Conservation (phyloP, 23 red algal genomes). For the Gracilaria domingensis region DNA sequence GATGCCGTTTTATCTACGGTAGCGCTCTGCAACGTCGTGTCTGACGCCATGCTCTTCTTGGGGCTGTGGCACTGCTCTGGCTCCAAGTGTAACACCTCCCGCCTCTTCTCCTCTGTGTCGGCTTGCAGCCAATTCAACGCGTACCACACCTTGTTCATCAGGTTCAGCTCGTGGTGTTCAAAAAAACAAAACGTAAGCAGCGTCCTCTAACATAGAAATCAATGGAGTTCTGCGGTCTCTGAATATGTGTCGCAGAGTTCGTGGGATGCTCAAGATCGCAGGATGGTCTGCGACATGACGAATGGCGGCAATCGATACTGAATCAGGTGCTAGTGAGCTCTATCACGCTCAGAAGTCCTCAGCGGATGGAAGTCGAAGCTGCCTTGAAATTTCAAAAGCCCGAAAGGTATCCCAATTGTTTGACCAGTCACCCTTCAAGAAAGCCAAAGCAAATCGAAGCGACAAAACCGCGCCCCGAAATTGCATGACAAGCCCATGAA, state of each 20-base stretch:
- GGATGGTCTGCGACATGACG: slow-evolving; percentile 69
- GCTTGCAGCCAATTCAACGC: no score
- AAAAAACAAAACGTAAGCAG: no score
- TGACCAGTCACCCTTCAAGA: slow-evolving; percentile 70
- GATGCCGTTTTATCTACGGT: no score
- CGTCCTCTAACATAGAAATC: slow-evolving; percentile 41
- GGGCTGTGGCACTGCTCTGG: no score
- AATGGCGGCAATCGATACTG: slow-evolving; percentile 50
- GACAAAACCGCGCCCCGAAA: slow-evolving; percentile 51
- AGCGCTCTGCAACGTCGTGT: no score
- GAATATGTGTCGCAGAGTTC: slow-evolving; percentile 29
- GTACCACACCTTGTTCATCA: no score
- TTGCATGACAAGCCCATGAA: slow-evolving; percentile 27
- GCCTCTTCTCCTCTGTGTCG: no score
- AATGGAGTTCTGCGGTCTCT: slow-evolving; percentile 49
- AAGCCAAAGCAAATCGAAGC: slow-evolving; percentile 49
- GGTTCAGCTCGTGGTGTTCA: no score
- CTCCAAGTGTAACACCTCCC: no score
- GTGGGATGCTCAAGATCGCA: slow-evolving; percentile 58
- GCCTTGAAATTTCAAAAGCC: slow-evolving; percentile 67
- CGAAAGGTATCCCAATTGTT: slow-evolving; percentile 31
- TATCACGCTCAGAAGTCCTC: slow-evolving; percentile 30
- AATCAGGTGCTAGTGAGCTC: slow-evolving; percentile 64
- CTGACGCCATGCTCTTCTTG: no score
- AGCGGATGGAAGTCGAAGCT: not conserved